Conservation (phyloP, 148 eudicot species). For the Camellia sinensis region DNA sequence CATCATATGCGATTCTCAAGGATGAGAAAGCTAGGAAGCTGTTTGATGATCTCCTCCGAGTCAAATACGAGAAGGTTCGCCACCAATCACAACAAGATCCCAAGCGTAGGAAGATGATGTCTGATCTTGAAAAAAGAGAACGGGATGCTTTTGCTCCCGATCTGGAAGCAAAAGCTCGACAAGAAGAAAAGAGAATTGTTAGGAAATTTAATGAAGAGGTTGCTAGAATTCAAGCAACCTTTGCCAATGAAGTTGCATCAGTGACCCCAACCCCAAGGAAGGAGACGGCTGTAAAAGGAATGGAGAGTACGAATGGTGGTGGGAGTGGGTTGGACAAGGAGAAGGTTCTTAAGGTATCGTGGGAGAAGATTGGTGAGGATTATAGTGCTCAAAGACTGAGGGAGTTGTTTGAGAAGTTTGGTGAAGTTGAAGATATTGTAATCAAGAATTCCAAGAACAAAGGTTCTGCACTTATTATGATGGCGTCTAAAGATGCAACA, state of each 20-base stretch:
- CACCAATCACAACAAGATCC: slow-evolving; percentile 42
- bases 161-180: slow-evolving; percentile 32
- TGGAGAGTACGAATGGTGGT: slow-evolving; percentile 14
- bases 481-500: slow-evolving; percentile 49
- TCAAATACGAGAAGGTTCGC: slow-evolving; percentile 37
- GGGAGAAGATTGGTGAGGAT: slow-evolving; percentile 51
- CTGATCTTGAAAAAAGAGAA: slow-evolving; percentile 62
- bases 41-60: slow-evolving; percentile 48
- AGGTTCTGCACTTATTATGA: slow-evolving; percentile 47
- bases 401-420: slow-evolving; percentile 52
- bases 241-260: slow-evolving; percentile 25
- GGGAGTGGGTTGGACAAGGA: slow-evolving; percentile 35
- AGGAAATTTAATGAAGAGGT: slow-evolving; percentile 48
- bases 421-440: slow-evolving; percentile 62
- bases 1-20: slow-evolving; percentile 50
- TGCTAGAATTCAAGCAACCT: slow-evolving; percentile 42
- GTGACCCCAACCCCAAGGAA: slow-evolving; percentile 3
- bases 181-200: slow-evolving; percentile 50
- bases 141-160: slow-evolving; percentile 27
- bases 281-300: slow-evolving; percentile 12
- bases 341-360: slow-evolving; percentile 52
- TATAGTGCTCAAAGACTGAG: slow-evolving; percentile 39
- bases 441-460: slow-evolving; percentile 45
- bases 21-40: slow-evolving; percentile 43
- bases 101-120: slow-evolving; percentile 54